A percentile compares a stretch with the other conserved stretches of the same genome.
These are phyloP conservation scores for Botrytis fragariae DNA, from an alignment of 2,329 filamentous ascomycete species.

Conservation along the genomic window DNA sequence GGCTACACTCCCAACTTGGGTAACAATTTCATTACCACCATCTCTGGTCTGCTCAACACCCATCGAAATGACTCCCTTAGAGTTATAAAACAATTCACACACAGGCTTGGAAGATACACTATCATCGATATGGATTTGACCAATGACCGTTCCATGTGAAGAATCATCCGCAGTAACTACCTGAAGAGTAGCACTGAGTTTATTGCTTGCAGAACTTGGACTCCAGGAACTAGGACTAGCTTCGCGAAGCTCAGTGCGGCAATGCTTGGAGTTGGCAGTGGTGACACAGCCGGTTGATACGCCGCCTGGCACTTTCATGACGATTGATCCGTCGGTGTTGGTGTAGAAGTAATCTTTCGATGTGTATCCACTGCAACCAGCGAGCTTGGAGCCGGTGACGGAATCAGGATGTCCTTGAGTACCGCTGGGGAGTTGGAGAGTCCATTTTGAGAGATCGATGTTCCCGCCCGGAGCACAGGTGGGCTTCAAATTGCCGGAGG, in stretches of 20 bases:
- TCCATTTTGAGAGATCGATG: conserved; percentile 40
- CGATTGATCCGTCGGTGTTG: conserved; percentile 38
- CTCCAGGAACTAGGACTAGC: conserved; percentile 38
- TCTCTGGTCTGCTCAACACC: conserved; percentile 42
- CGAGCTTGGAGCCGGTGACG: conserved; percentile 37
- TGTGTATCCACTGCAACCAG: conserved; percentile 42
- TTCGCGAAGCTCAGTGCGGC: conserved; percentile 46
- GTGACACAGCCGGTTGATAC: conserved; percentile 40
- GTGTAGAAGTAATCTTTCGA: conserved; percentile 41
- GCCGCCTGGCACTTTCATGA: conserved; percentile 44
- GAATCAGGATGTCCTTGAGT: conserved; percentile 33
- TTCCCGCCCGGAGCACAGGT: conserved; percentile 36
- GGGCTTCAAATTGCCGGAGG: conserved; percentile 16
- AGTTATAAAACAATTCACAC: conserved; percentile 43
- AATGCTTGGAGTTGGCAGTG: conserved; percentile 43
- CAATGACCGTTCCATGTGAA: conserved; percentile 41
- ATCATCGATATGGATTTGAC: conserved; percentile 43
- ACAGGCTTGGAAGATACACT: conserved; percentile 42
- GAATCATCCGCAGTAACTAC: conserved; percentile 39
- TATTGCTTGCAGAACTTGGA: conserved; percentile 39
- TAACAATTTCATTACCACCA: conserved; percentile 38
- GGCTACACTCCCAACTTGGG: conserved; percentile 38
- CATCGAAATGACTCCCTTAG: conserved; percentile 39
- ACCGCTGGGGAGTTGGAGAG: conserved; percentile 43
- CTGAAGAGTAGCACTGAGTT: conserved; percentile 37